Evolutionary conservation across 805 yeast species (phyloP), one percentile per base, ranked within the genome.

Genomic region (Cyberlindnera nakhonratchasimensis): DNA sequence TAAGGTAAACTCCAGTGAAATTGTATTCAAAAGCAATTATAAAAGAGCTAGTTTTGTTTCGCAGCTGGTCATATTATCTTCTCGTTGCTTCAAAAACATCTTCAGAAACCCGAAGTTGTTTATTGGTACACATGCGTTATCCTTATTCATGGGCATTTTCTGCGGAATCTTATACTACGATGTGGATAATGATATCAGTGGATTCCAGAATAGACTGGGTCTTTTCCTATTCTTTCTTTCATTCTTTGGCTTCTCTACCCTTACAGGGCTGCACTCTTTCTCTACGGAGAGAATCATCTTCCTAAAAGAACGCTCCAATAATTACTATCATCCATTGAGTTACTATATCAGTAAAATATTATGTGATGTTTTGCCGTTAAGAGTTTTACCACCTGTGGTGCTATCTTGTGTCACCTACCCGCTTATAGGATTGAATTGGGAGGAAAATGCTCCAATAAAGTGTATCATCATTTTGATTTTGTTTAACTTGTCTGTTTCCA

Each of bases 131-230:
- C 91, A 91, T 57, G 67, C 83, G 2, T 69, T 91, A 46, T 82
- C 96, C 0, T 63, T 86, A 8, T 61, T 81, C 13, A 77, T 91
- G 62, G 96, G 96, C 1, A 57, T 80, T 4, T 85, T 91, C 64
- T 82, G 96, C 63, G 96, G 98, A 0, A 77, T 77, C 37, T 69
- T 93, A 30, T 93, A 93, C 62, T 91, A 82, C 65, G 73, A 88
- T 56, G 80, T 91, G 20, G 70, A 80, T 31, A 85, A 88, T 58
- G 96, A 91, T 61, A 91, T 93, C 42, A 81, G 96, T 55, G 99
- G 99, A 0, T 93, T 93, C 70, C 99, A 93, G 63, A 93, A 93
- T 64, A 74, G 99, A 54, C 71, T 93, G 50, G 99, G 99, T 0
- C 69, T 93, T 46, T 93, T 93, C 64, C 91, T 93, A 70, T 93